Percentiles rank a stretch among this genome's conserved stretches.
These are phyloP conservation scores for Citrus sp. DNA, from an alignment of 345 rosid genomes.

Conservation along the genomic window DNA sequence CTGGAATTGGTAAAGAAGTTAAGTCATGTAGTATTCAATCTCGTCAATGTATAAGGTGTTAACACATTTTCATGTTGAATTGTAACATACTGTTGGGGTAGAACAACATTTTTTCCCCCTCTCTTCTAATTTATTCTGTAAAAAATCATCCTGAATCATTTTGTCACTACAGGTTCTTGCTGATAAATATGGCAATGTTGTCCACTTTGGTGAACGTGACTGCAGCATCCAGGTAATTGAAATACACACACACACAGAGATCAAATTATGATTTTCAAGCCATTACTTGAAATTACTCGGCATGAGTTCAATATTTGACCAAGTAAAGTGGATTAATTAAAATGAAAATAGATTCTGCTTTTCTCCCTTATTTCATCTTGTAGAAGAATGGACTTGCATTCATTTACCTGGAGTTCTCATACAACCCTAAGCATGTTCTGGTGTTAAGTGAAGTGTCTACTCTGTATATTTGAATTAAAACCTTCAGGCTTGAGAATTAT, in stretches of 20 bases:
- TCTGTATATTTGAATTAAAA: not conserved
- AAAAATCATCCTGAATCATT: slow-evolving; percentile 1
- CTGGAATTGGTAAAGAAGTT: not conserved
- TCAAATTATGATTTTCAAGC: not conserved
- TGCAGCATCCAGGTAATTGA: slow-evolving; percentile 93
- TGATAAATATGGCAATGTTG: slow-evolving; percentile 93
- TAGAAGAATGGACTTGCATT: not conserved
- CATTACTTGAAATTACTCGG: not conserved
- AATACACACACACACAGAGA: not conserved
- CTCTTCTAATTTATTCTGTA: not conserved
- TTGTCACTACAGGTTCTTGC: slow-evolving; percentile 76
- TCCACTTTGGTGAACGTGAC: slow-evolving; percentile 99
- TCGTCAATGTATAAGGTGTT: not conserved
- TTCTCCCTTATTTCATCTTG: not conserved
- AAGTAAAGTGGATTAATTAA: not conserved
- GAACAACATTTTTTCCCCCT: not conserved
- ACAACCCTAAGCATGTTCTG: not conserved
- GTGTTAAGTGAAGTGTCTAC: not conserved
- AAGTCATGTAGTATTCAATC: not conserved
- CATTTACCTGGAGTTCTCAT: not conserved
- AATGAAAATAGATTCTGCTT: not conserved
- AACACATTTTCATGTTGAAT: not conserved
- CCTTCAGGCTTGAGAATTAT: not conserved
- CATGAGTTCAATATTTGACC: not conserved
- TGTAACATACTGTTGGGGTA: not conserved